These are phyloP conservation scores for Mortierella sp. DNA, from an alignment of 371 early-diverging fungal genomes.

Conservation along the genomic window DNA sequence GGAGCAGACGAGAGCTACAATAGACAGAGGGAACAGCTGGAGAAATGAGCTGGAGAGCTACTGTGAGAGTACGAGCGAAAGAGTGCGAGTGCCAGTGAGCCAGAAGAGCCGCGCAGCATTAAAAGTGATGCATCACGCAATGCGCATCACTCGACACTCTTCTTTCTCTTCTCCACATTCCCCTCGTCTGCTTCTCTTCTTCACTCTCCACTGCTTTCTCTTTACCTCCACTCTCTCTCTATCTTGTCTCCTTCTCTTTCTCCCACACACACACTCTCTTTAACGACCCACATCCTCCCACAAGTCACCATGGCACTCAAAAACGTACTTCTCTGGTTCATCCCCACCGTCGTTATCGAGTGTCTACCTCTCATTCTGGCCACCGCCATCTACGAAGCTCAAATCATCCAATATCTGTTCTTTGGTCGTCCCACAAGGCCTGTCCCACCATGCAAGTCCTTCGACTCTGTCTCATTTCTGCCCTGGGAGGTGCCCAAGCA, in stretches of 20 bases:
- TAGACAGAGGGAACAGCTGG: too few species aligned
- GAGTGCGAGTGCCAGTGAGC: too few species aligned
- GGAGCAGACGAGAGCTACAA: too few species aligned
- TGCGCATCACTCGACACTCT: not conserved
- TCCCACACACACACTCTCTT: too few species aligned
- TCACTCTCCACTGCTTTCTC: not conserved
- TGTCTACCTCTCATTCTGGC: slow-evolving; percentile 24
- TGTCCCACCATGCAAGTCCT: slow-evolving; percentile 11
- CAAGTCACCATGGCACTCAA: too few species aligned
- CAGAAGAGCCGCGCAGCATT: too few species aligned
- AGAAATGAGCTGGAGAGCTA: too few species aligned
- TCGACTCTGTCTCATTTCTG: slow-evolving; percentile 15
- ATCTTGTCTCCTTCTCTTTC: not conserved
- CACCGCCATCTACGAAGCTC: slow-evolving; percentile 19
- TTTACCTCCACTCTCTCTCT: not conserved
- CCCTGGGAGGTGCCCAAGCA: slow-evolving; percentile 14
- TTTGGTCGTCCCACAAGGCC: slow-evolving; percentile 13
- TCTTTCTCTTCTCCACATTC: not conserved
- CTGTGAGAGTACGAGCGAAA: too few species aligned
- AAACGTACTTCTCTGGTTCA: too few species aligned
- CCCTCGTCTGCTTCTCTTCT: not conserved
- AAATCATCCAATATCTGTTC: slow-evolving; percentile 23
- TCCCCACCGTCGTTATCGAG: slow-evolving; percentile 27
- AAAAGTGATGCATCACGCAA: not conserved
- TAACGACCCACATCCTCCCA: too few species aligned